phyloP scores from a whole-genome alignment of 2,329 filamentous ascomycete genomes.

The Thielaviopsis euricoi region DNA sequence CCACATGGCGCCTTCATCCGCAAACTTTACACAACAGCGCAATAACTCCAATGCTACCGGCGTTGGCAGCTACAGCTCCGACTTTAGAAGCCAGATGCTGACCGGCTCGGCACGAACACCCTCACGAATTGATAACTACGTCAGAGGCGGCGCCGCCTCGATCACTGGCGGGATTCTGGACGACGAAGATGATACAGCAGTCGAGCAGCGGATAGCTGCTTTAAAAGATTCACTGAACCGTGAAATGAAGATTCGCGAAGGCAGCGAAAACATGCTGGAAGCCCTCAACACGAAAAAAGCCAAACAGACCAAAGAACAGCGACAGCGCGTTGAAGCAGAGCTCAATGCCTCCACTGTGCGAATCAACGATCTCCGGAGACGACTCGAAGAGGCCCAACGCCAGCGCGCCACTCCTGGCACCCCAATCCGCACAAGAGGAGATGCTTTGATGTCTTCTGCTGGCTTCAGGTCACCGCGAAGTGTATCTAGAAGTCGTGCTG shows the following conservation, averaged over 20 bases:
- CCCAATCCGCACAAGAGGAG: slow-evolving; percentile 34
- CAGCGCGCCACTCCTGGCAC: slow-evolving; percentile 31
- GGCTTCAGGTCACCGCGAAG: slow-evolving; percentile 41
- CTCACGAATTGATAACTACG: slow-evolving; percentile 34
- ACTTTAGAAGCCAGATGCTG: slow-evolving; percentile 58
- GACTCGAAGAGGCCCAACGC: slow-evolving; percentile 42
- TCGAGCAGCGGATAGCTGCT: slow-evolving; percentile 58
- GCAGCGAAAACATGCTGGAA: slow-evolving; percentile 94
- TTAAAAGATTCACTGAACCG: slow-evolving; percentile 79
- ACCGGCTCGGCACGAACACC: slow-evolving; percentile 40
- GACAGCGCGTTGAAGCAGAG: slow-evolving; percentile 67
- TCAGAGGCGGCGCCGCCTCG: slow-evolving; percentile 5
- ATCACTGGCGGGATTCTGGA: slow-evolving; percentile 26
- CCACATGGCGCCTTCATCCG: slow-evolving; percentile 39
- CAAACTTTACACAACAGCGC: slow-evolving; percentile 34
- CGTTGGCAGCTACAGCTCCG: slow-evolving; percentile 78
- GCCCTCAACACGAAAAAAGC: slow-evolving; percentile 87
- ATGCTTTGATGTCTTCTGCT: slow-evolving; percentile 29
- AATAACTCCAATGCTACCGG: slow-evolving; percentile 25
- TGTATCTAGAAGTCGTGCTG: slow-evolving; percentile 35
- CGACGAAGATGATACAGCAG: slow-evolving; percentile 35
- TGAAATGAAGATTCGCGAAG: slow-evolving; percentile 94
- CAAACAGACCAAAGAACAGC: slow-evolving; percentile 83
- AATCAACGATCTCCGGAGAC: slow-evolving; percentile 43
- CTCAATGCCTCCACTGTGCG: slow-evolving; percentile 70